phyloP scores from a whole-genome alignment of 495 filamentous ascomycete species.

The Umbilicaria muhlenbergii region DNA sequence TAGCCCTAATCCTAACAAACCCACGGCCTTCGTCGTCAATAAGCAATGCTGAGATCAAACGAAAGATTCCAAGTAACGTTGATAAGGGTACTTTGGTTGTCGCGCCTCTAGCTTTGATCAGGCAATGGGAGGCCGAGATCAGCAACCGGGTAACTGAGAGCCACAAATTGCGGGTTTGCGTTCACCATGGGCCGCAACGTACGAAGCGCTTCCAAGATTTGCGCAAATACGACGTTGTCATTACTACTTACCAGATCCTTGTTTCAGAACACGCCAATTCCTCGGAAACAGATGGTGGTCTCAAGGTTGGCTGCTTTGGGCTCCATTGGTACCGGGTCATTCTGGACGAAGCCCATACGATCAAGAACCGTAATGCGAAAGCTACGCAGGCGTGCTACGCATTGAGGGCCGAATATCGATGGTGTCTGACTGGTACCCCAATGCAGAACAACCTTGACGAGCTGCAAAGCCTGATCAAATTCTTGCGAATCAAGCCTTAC shows the following conservation, averaged over 20 bases:
- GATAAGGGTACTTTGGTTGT: constrained; percentile 78
- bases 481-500: constrained; percentile 84
- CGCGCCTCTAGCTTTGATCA: constrained; percentile 87
- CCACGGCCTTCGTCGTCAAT: constrained; percentile 36
- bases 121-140: constrained; percentile 94
- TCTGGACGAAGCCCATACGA: constrained; percentile 90
- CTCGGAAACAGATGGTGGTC: constrained; percentile 31
- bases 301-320: constrained; percentile 73
- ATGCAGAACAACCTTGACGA: constrained; percentile 99
- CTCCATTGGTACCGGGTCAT: constrained; percentile 92
- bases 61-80: constrained; percentile 43
- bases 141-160: constrained; percentile 52
- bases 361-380: constrained; percentile 96
- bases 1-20: constrained; percentile 70
- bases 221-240: constrained; percentile 81
- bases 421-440: constrained; percentile 91
- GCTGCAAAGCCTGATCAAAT: constrained; percentile 80
- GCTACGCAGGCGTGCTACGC: constrained; percentile 76
- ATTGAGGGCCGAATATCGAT: constrained; percentile 68
- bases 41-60: constrained; percentile 31
- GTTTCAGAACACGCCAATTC: constrained; percentile 71
- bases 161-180: constrained; percentile 58
- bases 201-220: constrained; percentile 62
- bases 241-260: constrained; percentile 91
- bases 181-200: constrained; percentile 80